Conservation (phyloP, 352 stramenopile genomes). For the Globisporangium parvum region DNA sequence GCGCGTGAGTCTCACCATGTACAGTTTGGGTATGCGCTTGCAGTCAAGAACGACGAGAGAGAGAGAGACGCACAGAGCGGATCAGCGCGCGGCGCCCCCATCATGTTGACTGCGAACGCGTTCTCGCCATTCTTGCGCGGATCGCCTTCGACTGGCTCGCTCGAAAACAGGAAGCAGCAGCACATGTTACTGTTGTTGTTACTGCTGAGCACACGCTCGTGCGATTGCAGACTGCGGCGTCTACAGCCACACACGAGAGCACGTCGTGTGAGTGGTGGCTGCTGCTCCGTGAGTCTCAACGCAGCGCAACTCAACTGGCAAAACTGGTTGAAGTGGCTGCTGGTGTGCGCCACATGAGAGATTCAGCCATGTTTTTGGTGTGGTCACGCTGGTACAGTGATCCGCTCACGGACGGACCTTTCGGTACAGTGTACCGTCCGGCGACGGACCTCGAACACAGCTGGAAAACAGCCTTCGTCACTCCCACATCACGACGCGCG, state of each 20-base stretch:
- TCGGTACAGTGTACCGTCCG: slow-evolving; percentile 1
- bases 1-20: not conserved
- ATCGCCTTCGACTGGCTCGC: slow-evolving; percentile 60
- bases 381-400: slow-evolving; percentile 14
- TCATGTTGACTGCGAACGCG: slow-evolving; percentile 85
- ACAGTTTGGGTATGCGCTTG: no score
- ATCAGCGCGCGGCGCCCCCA: slow-evolving; percentile 74
- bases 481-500: slow-evolving; percentile 8
- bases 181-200: slow-evolving; percentile 30
- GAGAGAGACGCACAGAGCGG: slow-evolving; percentile 67
- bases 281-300: no score
- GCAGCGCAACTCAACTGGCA: not conserved
- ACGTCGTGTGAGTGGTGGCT: no score
- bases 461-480: not conserved
- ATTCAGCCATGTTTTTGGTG: not conserved
- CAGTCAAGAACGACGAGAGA: not conserved
- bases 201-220: not conserved
- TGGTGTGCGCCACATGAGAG: not conserved
- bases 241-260: no score
- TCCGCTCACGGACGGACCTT: slow-evolving; percentile 3
- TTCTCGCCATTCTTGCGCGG: slow-evolving; percentile 61
- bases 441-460: slow-evolving; percentile 9
- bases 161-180: slow-evolving; percentile 54
- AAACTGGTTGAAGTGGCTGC: not conserved
- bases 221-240: not conserved